Percentiles rank a stretch among this genome's conserved stretches.
phyloP scores from a whole-genome alignment of 257 asterid genomes.

The Oldenlandia corymbosa region DNA sequence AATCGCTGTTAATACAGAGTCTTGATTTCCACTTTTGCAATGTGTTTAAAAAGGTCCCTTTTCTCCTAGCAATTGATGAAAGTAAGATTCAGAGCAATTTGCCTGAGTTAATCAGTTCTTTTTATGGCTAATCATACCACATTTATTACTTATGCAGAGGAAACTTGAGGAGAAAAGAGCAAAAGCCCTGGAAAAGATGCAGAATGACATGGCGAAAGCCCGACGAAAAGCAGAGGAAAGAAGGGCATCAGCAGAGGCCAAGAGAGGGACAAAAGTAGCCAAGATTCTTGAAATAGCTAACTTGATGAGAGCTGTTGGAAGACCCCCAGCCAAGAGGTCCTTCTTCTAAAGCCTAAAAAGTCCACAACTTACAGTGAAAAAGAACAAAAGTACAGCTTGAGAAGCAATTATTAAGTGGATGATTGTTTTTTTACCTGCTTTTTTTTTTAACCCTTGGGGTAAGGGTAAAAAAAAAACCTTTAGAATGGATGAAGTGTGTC shows the following conservation, averaged over 20 bases:
- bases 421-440: not conserved
- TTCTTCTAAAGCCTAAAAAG: slow-evolving; percentile 40
- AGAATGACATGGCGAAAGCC: slow-evolving; percentile 85
- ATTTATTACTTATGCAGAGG: slow-evolving; percentile 39
- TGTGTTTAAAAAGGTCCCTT: too few relatives aligned
- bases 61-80: too few relatives aligned
- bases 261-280: slow-evolving; percentile 93
- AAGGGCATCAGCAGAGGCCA: slow-evolving; percentile 86
- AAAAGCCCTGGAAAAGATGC: slow-evolving; percentile 85
- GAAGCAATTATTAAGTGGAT: not conserved
- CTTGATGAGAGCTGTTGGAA: slow-evolving; percentile 88
- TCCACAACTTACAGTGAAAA: too few relatives aligned
- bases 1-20: too few relatives aligned
- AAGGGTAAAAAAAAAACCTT: too few relatives aligned
- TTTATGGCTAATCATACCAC: too few relatives aligned
- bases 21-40: too few relatives aligned
- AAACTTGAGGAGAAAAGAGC: slow-evolving; percentile 86
- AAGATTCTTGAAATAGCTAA: slow-evolving; percentile 61
- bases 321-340: slow-evolving; percentile 75
- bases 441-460: slow-evolving; percentile 9
- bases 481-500: too few relatives aligned
- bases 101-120: too few relatives aligned
- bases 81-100: too few relatives aligned
- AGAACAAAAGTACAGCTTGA: not conserved
- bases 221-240: slow-evolving; percentile 88